phyloP scores from a whole-genome alignment of 129 eudicot species.

The Tagetes patula region DNA sequence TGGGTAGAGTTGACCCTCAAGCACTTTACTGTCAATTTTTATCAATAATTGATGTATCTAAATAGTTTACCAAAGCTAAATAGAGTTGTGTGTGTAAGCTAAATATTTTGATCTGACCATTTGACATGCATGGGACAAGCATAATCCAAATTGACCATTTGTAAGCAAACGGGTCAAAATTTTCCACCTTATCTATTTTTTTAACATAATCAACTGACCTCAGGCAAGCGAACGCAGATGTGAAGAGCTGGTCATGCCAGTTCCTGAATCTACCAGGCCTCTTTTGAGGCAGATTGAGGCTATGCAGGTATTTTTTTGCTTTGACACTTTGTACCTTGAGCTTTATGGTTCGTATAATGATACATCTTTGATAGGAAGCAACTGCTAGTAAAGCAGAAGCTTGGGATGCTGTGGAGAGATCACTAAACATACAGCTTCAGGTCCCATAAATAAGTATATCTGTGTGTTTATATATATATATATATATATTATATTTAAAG shows the following conservation, averaged over 20 bases:
- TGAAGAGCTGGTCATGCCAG: slow-evolving; percentile 88
- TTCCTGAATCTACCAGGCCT: slow-evolving; percentile 97
- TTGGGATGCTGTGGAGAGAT: slow-evolving; percentile 84
- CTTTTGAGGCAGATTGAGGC: slow-evolving; percentile 91
- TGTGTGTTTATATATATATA: neutral
- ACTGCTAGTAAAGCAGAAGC: slow-evolving; percentile 76
- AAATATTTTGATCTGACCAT: neutral
- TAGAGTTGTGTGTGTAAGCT: too few species aligned
- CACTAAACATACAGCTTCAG: slow-evolving; percentile 84
- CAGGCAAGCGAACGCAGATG: slow-evolving; percentile 94
- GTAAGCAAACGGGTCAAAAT: neutral
- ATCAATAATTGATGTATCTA: neutral
- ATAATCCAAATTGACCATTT: neutral
- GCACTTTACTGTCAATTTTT: neutral
- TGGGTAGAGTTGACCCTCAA: neutral
- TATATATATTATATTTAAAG: neutral
- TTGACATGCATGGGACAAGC: neutral
- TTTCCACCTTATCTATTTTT: neutral
- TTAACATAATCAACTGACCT: slow-evolving; percentile 18
- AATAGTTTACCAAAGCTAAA: neutral
- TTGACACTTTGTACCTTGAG: slow-evolving; percentile 5
- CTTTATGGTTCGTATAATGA: slow-evolving; percentile 13
- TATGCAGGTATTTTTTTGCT: slow-evolving; percentile 59
- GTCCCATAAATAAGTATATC: slow-evolving; percentile 34
- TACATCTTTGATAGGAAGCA: slow-evolving; percentile 53